Conservation (phyloP, 2,329 filamentous ascomycete species). For the Alternaria sp. region DNA sequence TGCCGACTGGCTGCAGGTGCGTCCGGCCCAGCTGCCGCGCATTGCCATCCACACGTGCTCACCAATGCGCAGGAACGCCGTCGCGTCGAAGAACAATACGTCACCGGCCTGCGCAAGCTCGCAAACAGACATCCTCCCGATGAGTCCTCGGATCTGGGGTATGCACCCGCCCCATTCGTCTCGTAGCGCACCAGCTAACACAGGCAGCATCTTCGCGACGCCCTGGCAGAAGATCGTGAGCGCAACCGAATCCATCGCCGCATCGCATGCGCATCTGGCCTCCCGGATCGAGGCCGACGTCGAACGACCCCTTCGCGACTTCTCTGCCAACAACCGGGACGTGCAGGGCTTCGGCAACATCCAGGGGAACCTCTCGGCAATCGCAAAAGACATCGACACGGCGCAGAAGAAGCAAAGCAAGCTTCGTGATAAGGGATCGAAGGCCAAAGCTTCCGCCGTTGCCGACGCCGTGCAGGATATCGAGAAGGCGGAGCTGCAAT, state of each 20-base stretch:
- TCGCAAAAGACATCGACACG: slow-evolving; percentile 85
- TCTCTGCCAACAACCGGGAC: slow-evolving; percentile 73
- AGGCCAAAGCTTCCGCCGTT: slow-evolving; percentile 77
- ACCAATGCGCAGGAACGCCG: slow-evolving; percentile 76
- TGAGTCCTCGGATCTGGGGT: slow-evolving; percentile 84
- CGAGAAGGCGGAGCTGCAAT: slow-evolving; percentile 80
- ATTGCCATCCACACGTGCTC: slow-evolving; percentile 20
- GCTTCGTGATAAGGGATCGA: slow-evolving; percentile 77
- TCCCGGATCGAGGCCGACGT: slow-evolving; percentile 86
- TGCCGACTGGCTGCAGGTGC: slow-evolving; percentile 97
- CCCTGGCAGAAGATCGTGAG: slow-evolving; percentile 89
- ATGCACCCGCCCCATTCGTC: slow-evolving; percentile 46
- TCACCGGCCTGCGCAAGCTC: slow-evolving; percentile 80
- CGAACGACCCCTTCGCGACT: slow-evolving; percentile 80
- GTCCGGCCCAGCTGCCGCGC: slow-evolving; percentile 28
- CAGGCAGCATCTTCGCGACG: slow-evolving; percentile 78
- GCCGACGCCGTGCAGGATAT: slow-evolving; percentile 75
- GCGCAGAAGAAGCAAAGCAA: slow-evolving; percentile 88
- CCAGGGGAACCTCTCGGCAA: slow-evolving; percentile 76
- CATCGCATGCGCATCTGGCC: slow-evolving; percentile 81
- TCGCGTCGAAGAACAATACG: slow-evolving; percentile 89
- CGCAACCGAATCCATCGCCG: slow-evolving; percentile 79
- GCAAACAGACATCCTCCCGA: slow-evolving; percentile 76
- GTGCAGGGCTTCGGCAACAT: slow-evolving; percentile 82
- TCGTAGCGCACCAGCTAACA: slow-evolving; percentile 30